Evolutionary conservation across 805 yeast genomes (phyloP), one percentile per base, ranked within the genome.

Genomic region (Kluyveromyces wickerhamii): DNA sequence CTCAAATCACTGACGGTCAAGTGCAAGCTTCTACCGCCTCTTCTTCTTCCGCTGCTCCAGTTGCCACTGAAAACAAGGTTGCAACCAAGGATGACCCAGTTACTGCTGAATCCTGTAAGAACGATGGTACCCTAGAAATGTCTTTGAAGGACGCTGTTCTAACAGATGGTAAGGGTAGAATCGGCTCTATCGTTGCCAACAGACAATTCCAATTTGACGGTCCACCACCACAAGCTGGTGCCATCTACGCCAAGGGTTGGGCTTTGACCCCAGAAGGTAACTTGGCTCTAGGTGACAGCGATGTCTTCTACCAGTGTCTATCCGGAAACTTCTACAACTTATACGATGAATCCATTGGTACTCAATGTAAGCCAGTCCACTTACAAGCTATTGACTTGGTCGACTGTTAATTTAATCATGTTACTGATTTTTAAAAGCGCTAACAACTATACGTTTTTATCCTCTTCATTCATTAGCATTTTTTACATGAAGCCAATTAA

Each of bases 141-240:
- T 63, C 68, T 23, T 67, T 81, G 51, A 59, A 65, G 24, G 63
- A 51, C 23, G 60, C 75, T 45, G 51, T 73, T 32, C 65, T 81
- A 50, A 69, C 63, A 9, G 89, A 80, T 51, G 54, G 69, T 22
- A 45, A 63, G 41, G 81, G 81, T 30, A 75, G 89, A 71, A 62
- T 80, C 45, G 88, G 88, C 48, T 72, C 86, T 33, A 78, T 80
- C 61, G 89, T 80, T 48, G 77, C 87, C 35, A 80, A 79, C 77
- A 70, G 81, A 67, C 89, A 80, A 66, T 80, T 80, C 73, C 89
- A 80, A 66, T 80, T 80, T 52, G 89, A 80, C 59, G 88, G 88
- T 55, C 85, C 86, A 43, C 82, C 84, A 64, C 87, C 88, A 53
- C 89, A 80, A 68, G 84, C 81, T 21, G 83, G 82, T 60, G 69